Evolutionary conservation across 2,329 filamentous ascomycete genomes (phyloP).

Genomic region (Aspergillus japonicus): DNA sequence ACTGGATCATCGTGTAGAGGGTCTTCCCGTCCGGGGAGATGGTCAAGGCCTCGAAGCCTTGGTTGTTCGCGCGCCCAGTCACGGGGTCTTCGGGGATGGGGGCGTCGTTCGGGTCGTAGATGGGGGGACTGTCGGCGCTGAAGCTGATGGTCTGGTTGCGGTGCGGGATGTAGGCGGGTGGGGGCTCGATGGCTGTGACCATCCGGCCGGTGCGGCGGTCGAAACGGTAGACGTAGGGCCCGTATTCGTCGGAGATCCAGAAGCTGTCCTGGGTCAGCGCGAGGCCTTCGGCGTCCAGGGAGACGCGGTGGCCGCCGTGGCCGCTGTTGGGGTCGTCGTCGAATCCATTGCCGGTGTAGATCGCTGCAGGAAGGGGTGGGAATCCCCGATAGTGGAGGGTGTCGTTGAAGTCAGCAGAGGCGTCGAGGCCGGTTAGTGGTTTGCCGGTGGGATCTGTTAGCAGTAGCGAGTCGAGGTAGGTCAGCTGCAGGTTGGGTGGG

Average conservation of each 20-base stretch:
- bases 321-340: constrained; percentile 60
- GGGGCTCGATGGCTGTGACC: constrained; percentile 63
- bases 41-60: constrained; percentile 71
- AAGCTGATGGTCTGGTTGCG: constrained; percentile 64
- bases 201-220: constrained; percentile 54
- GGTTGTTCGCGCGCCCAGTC: constrained; percentile 68
- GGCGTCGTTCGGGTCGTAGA: constrained; percentile 53
- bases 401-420: constrained; percentile 49
- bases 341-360: constrained; percentile 67
- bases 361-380: constrained; percentile 61
- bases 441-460: constrained; percentile 63
- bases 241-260: constrained; percentile 71
- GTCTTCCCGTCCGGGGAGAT: constrained; percentile 61
- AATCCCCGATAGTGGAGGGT: constrained; percentile 58
- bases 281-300: constrained; percentile 66
- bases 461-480: constrained; percentile 64
- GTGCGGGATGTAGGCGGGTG: constrained; percentile 62
- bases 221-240: constrained; percentile 69
- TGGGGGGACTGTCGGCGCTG: constrained; percentile 62
- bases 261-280: constrained; percentile 62
- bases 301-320: constrained; percentile 57
- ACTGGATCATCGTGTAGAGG: constrained; percentile 66
- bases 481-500: constrained; percentile 60
- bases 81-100: constrained; percentile 58
- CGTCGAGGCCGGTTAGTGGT: constrained; percentile 64